A percentile compares a stretch with the other conserved stretches of the same genome.
These are phyloP conservation scores for Pseudogymnoascus sp. DNA, from an alignment of 2,329 filamentous ascomycete genomes.

Conservation along the genomic window DNA sequence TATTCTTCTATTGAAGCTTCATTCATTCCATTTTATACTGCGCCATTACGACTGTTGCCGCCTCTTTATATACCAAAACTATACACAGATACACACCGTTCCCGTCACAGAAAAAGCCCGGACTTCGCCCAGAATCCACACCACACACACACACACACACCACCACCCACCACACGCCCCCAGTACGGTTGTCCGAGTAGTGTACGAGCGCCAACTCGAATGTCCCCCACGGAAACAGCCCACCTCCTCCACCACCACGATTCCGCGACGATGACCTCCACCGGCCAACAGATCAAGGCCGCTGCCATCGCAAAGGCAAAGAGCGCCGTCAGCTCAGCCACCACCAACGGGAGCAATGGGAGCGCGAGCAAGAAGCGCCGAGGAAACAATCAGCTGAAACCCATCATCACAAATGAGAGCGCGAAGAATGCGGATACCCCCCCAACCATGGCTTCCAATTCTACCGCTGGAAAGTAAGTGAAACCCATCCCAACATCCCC, in stretches of 20 bases:
- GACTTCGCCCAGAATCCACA: not conserved
- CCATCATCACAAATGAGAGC: slow-evolving; percentile 48
- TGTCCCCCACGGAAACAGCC: not conserved
- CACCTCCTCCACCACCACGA: not conserved
- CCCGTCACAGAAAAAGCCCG: not conserved
- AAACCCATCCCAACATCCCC: slow-evolving; percentile 22
- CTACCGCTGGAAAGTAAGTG: slow-evolving; percentile 29
- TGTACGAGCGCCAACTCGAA: not conserved
- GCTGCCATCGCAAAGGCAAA: slow-evolving; percentile 51
- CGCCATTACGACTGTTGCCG: not conserved
- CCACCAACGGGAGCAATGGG: slow-evolving; percentile 30
- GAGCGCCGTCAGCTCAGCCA: slow-evolving; percentile 39
- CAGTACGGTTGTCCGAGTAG: not conserved
- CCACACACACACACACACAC: not conserved
- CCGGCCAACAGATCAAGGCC: slow-evolving; percentile 23
- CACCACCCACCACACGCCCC: too few relatives aligned
- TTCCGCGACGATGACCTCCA: slow-evolving; percentile 24
- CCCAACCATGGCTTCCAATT: slow-evolving; percentile 23
- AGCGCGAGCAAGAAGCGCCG: slow-evolving; percentile 48
- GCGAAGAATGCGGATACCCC: slow-evolving; percentile 29
- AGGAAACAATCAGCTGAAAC: slow-evolving; percentile 46
- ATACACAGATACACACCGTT: not conserved
- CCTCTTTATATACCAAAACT: not conserved
- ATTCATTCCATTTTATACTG: not conserved
- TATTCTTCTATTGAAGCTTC: not conserved